Evolutionary conservation across 2,329 filamentous ascomycete genomes (phyloP), one percentile per base, ranked within the genome.

Genomic region (Hymenoscyphus linearis): DNA sequence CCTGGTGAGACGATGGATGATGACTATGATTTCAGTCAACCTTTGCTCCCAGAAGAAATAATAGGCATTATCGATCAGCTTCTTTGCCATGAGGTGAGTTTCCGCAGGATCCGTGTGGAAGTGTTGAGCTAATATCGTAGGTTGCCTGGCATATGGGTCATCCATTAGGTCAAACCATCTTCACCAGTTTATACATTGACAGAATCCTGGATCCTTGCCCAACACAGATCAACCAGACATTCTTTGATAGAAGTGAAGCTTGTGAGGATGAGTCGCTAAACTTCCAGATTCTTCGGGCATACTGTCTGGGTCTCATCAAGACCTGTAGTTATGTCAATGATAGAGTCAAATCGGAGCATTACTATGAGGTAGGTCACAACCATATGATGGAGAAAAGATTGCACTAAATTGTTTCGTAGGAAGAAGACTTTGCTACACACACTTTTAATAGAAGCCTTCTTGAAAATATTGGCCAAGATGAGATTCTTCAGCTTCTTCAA

Each of bases 131-230:
- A 55, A 65, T 34, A 14, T 57, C 36, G 27, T 70, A 95, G 88
- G 96, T 96, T 85, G 91, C 92, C 64, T 99, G 96, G 93, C 92
- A 98, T 73, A 85, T 91, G 68, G 95, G 96, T n/a, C 93, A 96
- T 71, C 92, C 95, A 1, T 82, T 99, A 9, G 96, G 93, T 1
- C 95, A 98, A 74, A 98, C 95, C 0, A 78, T 99, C 1, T 92
- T 98, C 73, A 97, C 93, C 4, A 96, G 91, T 58, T 81, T 96
- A 36, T 95, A 99, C 73, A 84, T 98, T 60, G 93, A 97, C 69
- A 86, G 85, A 55, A 80, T 99, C 16, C 78, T 96, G 62, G 89
- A 86, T 76, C 87, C 90, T 0, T 80, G 83, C 34, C 87, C 90
- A 4, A 78, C 76, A 37, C 82, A 74, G 4, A 76, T 96, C 27